Conservation (phyloP, 768 basidiomycete genomes). For the Lentinula boryana region DNA sequence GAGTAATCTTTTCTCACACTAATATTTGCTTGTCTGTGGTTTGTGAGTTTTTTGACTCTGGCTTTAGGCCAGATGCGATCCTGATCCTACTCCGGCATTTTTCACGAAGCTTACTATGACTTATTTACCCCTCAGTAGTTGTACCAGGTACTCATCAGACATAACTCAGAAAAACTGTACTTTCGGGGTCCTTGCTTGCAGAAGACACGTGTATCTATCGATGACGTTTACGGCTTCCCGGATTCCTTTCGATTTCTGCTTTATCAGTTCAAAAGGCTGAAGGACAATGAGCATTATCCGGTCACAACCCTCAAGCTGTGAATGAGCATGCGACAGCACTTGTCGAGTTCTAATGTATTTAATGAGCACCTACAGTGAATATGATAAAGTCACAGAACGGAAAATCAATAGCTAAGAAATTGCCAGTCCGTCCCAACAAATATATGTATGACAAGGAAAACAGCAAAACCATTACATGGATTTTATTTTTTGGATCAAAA, state of each 20-base stretch:
- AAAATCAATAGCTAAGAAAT: not conserved
- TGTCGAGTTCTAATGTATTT: not conserved
- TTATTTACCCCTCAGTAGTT: no score
- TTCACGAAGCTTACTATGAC: no score
- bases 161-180: no score
- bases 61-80: no score
- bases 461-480: not conserved
- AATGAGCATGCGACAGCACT: not conserved
- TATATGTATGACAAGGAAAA: not conserved
- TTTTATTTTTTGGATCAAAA: not conserved
- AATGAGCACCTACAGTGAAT: not conserved
- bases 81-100: no score
- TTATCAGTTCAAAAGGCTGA: no score
- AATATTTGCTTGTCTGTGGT: no score
- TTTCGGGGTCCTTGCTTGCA: not conserved
- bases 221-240: not conserved
- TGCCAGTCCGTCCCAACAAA: not conserved
- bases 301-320: not conserved
- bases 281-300: no score
- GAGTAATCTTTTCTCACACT: not conserved
- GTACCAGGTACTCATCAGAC: no score
- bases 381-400: not conserved
- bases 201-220: not conserved
- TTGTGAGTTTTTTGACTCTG: no score
- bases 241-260: not conserved